phyloP scores from a whole-genome alignment of 1,139 yeast genomes.

The Pichia sp. region DNA sequence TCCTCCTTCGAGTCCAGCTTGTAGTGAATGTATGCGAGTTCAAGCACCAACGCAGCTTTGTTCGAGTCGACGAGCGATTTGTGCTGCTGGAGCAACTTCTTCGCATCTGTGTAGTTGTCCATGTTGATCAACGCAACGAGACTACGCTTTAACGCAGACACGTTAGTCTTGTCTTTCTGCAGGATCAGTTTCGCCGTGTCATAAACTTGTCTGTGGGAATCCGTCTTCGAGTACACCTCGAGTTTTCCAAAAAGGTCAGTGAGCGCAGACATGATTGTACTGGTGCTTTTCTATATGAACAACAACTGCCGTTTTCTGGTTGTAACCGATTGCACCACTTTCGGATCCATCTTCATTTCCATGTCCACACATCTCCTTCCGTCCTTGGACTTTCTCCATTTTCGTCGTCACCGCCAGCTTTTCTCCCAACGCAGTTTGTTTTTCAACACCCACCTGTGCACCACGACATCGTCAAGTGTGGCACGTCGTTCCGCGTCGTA shows the following conservation, averaged over 20 bases:
- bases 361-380: neutral
- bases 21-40: slow-evolving; percentile 67
- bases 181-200: slow-evolving; percentile 42
- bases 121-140: slow-evolving; percentile 67
- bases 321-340: too few species aligned
- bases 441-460: slow-evolving; percentile 6
- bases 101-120: slow-evolving; percentile 62
- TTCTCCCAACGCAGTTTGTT: neutral
- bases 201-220: slow-evolving; percentile 45
- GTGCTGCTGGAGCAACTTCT: slow-evolving; percentile 42
- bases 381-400: neutral
- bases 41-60: slow-evolving; percentile 40
- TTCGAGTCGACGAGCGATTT: slow-evolving; percentile 32
- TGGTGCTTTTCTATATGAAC: too few species aligned
- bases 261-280: slow-evolving; percentile 31
- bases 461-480: neutral
- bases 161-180: slow-evolving; percentile 42
- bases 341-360: neutral
- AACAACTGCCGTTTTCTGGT: too few species aligned
- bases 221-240: slow-evolving; percentile 42
- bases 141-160: slow-evolving; percentile 54
- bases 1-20: slow-evolving; percentile 46
- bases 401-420: slow-evolving; percentile 1
- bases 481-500: slow-evolving; percentile 2
- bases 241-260: slow-evolving; percentile 44